A percentile compares a stretch with the other conserved stretches of the same genome.
Conservation (phyloP, 192 early-diverging fungal species). For the Diversispora epigaea region DNA sequence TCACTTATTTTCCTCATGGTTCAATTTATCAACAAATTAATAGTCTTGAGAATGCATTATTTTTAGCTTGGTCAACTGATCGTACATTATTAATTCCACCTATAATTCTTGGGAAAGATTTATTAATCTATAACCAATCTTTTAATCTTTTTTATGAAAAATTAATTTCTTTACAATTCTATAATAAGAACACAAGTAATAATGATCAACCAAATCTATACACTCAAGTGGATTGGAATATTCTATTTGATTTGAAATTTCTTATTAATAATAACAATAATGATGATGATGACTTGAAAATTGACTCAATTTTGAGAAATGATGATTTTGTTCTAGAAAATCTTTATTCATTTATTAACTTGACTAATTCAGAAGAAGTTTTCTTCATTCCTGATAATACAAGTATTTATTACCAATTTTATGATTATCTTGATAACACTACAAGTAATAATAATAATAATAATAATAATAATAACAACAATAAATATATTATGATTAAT, state of each 20-base stretch:
- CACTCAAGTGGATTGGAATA: not conserved
- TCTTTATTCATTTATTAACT: not conserved
- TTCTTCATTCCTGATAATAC: not conserved
- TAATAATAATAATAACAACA: conserved; percentile 7
- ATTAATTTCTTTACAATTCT: not conserved
- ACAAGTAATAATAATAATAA: conserved; percentile 36
- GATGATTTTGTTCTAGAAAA: not conserved
- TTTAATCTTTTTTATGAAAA: not conserved
- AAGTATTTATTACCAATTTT: not conserved
- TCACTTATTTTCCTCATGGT: conserved; percentile 48
- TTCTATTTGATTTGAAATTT: not conserved
- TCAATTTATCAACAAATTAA: conserved; percentile 52
- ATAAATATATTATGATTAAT: conserved; percentile 43
- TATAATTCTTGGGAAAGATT: conserved; percentile 32
- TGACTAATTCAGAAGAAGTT: not conserved
- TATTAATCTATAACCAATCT: not conserved
- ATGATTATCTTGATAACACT: not conserved
- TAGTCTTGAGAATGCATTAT: conserved; percentile 43
- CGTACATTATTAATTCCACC: conserved; percentile 50
- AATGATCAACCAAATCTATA: not conserved
- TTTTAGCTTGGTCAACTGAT: conserved; percentile 41
- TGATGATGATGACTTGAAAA: not conserved
- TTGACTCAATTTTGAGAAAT: not conserved
- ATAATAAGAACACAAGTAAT: not conserved
- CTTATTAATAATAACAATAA: not conserved